phyloP scores from a whole-genome alignment of 352 stramenopile genomes.

The Globisporangium apiculatum region DNA sequence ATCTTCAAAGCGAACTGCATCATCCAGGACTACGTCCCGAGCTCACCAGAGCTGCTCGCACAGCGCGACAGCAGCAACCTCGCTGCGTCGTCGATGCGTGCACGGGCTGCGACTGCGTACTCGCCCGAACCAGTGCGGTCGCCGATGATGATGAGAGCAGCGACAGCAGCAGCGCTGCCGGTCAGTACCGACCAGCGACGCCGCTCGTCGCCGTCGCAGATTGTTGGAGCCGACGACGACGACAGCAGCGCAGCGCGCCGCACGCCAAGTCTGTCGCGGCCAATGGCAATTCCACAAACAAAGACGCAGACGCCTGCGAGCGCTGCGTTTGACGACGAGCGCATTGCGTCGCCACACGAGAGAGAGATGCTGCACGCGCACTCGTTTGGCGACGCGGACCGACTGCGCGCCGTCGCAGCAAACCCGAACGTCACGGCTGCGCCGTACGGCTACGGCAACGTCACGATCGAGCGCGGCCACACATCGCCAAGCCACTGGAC shows the following conservation, averaged over 20 bases:
- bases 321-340: constrained; percentile 22
- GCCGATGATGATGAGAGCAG: neutral
- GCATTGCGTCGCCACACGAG: constrained; percentile 10
- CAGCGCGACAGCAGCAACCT: constrained; percentile 6
- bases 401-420: constrained; percentile 27
- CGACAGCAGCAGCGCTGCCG: neutral
- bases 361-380: constrained; percentile 40
- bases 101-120: too few relatives aligned
- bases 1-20: constrained; percentile 77
- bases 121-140: neutral
- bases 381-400: constrained; percentile 59
- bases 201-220: constrained; percentile 13
- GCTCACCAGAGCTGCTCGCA: constrained; percentile 34
- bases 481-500: constrained; percentile 17
- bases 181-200: constrained; percentile 7
- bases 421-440: constrained; percentile 66
- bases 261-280: constrained; percentile 51
- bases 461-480: constrained; percentile 39
- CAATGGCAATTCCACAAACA: constrained; percentile 70
- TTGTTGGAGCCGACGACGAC: constrained; percentile 10
- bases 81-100: too few relatives aligned
- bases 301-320: constrained; percentile 18
- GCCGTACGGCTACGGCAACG: constrained; percentile 73
- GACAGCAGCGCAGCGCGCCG: constrained; percentile 8
- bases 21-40: constrained; percentile 82